A percentile compares a stretch with the other conserved stretches of the same genome.
These are phyloP conservation scores for Pseudopediastrum boryanum DNA, from an alignment of 139 green algal genomes.

Conservation along the genomic window DNA sequence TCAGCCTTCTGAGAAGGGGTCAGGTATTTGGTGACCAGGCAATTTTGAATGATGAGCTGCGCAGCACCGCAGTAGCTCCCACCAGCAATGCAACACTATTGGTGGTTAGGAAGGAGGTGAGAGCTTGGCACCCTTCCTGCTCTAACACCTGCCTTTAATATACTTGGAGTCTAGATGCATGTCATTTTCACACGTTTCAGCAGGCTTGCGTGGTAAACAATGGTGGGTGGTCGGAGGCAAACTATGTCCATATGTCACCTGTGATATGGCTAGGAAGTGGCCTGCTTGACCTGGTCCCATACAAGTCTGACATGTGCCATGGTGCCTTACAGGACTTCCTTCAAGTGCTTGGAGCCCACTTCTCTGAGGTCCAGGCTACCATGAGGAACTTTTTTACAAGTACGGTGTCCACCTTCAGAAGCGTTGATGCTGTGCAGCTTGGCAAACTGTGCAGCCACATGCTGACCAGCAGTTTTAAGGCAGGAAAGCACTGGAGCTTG, in stretches of 20 bases:
- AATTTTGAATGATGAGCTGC: slow-evolving; percentile 52
- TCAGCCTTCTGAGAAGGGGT: slow-evolving; percentile 39
- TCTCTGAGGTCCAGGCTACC: slow-evolving; percentile 24
- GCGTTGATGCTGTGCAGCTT: too few relatives aligned
- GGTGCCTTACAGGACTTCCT: slow-evolving; percentile 32
- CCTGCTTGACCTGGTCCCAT: background rate
- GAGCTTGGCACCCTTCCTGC: background rate
- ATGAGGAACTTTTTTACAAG: slow-evolving; percentile 39
- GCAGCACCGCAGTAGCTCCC: slow-evolving; percentile 13
- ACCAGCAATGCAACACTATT: background rate
- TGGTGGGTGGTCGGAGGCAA: background rate
- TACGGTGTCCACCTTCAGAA: slow-evolving; percentile 27
- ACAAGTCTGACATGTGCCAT: background rate
- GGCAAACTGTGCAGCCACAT: too few relatives aligned
- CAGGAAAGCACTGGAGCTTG: too few relatives aligned
- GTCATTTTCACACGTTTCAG: too few relatives aligned
- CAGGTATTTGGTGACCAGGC: slow-evolving; percentile 53
- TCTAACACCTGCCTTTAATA: background rate
- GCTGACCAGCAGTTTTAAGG: too few relatives aligned
- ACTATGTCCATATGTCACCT: too few relatives aligned
- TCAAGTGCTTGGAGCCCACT: slow-evolving; percentile 40
- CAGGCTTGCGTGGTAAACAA: background rate
- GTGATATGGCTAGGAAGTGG: too few relatives aligned
- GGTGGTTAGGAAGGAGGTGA: background rate
- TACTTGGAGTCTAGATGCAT: background rate